Evolutionary conservation across 176 grass and related monocot genomes (phyloP).

Genomic region (Dactylis glomerata): DNA sequence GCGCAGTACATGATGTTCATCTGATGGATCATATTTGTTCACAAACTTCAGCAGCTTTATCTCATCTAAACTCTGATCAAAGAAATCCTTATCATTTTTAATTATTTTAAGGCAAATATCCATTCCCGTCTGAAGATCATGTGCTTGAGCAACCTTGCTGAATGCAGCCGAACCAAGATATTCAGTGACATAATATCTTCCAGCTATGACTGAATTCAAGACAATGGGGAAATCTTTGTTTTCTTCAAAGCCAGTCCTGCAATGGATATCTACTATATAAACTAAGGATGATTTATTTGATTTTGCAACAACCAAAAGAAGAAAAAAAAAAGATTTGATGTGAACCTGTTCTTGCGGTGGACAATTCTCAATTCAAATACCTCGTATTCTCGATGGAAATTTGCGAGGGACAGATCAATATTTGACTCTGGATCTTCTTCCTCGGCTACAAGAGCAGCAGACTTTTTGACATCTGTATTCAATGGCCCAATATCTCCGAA

Average conservation of each 20-base stretch:
- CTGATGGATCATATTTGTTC: slow-evolving; percentile 87
- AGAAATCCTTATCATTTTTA: slow-evolving; percentile 98
- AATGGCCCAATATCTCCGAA: slow-evolving; percentile 38
- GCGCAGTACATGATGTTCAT: slow-evolving; percentile 77
- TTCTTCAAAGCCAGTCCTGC: slow-evolving; percentile 99
- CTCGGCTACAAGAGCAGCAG: slow-evolving; percentile 33
- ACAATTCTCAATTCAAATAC: slow-evolving; percentile 97
- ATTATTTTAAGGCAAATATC: slow-evolving; percentile 99
- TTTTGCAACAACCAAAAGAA: slow-evolving; percentile 25
- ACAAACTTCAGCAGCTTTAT: slow-evolving; percentile 97
- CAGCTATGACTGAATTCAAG: slow-evolving; percentile 82
- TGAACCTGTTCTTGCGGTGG: slow-evolving; percentile 98
- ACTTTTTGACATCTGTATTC: slow-evolving; percentile 35
- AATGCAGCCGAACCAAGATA: slow-evolving; percentile 97
- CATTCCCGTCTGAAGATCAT: slow-evolving; percentile 74
- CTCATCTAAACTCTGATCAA: slow-evolving; percentile 96
- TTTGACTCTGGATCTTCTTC: slow-evolving; percentile 57
- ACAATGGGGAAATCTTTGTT: slow-evolving; percentile 87
- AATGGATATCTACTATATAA: slow-evolving; percentile 45
- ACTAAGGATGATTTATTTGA: slow-evolving; percentile 29
- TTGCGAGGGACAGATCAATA: slow-evolving; percentile 53
- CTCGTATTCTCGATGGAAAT: slow-evolving; percentile 80
- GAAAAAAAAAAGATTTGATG: slow-evolving; percentile 25
- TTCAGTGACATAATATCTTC: slow-evolving; percentile 89
- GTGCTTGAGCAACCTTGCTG: slow-evolving; percentile 95